phyloP scores from a whole-genome alignment of 345 rosid species.

The Noccaea caerulescens region DNA sequence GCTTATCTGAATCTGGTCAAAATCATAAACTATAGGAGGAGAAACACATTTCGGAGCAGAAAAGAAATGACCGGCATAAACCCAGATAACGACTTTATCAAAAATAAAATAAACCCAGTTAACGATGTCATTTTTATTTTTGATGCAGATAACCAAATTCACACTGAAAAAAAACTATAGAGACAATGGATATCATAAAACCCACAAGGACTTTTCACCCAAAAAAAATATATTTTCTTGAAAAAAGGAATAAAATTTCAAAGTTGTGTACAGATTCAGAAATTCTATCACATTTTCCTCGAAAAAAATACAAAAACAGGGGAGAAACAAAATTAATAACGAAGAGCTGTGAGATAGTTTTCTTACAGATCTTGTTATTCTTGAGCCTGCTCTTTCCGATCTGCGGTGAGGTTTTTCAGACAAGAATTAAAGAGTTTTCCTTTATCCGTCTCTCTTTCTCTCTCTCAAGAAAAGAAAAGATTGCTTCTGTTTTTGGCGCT shows the following conservation, averaged over 20 bases:
- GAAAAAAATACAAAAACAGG: neutral
- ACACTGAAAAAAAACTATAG: neutral
- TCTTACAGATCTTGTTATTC: constrained; percentile 34
- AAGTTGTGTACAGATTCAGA: neutral
- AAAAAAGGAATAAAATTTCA: neutral
- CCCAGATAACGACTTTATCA: neutral
- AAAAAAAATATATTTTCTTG: neutral
- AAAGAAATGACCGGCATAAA: neutral
- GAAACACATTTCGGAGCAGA: neutral
- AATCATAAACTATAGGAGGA: too few species aligned
- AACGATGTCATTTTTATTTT: too few species aligned
- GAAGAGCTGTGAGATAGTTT: neutral
- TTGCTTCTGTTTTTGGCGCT: constrained; percentile 45
- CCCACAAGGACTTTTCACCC: neutral
- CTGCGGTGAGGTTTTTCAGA: constrained; percentile 15
- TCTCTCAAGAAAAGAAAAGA: constrained; percentile 32
- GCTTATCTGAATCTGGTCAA: neutral
- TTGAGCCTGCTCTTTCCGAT: constrained; percentile 7
- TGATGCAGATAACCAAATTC: neutral
- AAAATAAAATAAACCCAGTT: neutral
- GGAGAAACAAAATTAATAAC: neutral
- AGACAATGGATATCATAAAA: neutral
- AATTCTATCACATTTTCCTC: neutral
- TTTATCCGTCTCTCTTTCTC: constrained; percentile 18
- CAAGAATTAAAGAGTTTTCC: constrained; percentile 3